Percentiles rank a stretch among this genome's conserved stretches.
phyloP scores from a whole-genome alignment of 2,329 filamentous ascomycete species.

The Colletotrichum viniferum region DNA sequence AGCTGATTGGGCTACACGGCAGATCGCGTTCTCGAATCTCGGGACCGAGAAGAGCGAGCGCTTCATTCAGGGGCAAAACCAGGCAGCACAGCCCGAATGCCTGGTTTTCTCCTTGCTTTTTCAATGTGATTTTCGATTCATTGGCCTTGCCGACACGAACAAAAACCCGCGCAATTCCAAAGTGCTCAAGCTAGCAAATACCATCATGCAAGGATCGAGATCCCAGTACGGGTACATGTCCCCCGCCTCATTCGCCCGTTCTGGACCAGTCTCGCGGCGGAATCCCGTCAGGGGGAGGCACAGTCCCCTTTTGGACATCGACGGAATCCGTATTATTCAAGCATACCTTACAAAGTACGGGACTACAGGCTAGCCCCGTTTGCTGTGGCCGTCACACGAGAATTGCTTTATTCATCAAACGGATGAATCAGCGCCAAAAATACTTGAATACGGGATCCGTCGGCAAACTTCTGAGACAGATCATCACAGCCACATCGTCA shows the following conservation, averaged over 20 bases:
- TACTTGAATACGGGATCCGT: background rate
- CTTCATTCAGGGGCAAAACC: background rate
- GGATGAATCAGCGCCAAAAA: background rate
- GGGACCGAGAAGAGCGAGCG: background rate
- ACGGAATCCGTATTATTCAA: background rate
- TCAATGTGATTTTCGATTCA: background rate
- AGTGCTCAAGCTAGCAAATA: background rate
- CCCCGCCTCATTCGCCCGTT: background rate
- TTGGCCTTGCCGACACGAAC: background rate
- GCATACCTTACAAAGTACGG: background rate
- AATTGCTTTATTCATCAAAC: background rate
- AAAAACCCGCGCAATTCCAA: background rate
- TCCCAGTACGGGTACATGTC: background rate
- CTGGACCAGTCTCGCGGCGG: background rate
- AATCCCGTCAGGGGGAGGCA: background rate
- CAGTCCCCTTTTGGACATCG: background rate
- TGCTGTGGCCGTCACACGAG: background rate
- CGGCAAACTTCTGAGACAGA: constrained; percentile 5
- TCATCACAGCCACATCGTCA: constrained; percentile 11
- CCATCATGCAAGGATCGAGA: background rate
- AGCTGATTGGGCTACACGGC: background rate
- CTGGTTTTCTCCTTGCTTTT: background rate
- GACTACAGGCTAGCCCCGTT: background rate
- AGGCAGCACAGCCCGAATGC: background rate
- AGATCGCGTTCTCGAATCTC: background rate